Evolutionary conservation across 1,284 basidiomycete genomes (phyloP).

Genomic region (Malassezia vespertilionis): DNA sequence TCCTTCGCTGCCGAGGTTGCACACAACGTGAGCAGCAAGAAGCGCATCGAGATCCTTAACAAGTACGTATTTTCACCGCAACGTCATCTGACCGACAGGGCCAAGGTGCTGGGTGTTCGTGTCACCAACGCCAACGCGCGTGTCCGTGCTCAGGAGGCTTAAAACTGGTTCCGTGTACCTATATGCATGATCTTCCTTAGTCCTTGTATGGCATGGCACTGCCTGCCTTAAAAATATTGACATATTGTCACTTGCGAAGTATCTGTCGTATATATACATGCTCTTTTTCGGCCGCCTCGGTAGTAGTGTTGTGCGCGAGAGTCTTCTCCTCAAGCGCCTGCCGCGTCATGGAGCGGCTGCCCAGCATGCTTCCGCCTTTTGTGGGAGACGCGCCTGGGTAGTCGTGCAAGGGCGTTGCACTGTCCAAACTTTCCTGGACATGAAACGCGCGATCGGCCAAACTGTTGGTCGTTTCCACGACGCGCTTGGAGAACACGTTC

Average conservation of each 20-base stretch:
- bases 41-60: conserved; percentile 84
- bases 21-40: conserved; percentile 91
- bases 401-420: too few relatives aligned
- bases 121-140: conserved; percentile 91
- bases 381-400: too few relatives aligned
- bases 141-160: conserved; percentile 84
- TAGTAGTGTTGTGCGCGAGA: too few relatives aligned
- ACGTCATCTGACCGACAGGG: conserved; percentile 13
- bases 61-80: conserved; percentile 51
- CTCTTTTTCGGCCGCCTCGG: too few relatives aligned
- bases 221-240: conserved; percentile 7
- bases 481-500: conserved; percentile 12
- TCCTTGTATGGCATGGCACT: conserved; percentile 8
- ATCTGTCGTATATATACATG: too few relatives aligned
- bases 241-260: conserved; percentile 1
- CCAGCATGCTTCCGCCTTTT: background rate
- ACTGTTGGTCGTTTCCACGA: conserved; percentile 6
- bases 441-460: conserved; percentile 5
- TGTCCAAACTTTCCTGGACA: too few relatives aligned
- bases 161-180: conserved; percentile 20
- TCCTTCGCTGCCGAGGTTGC: conserved; percentile 92
- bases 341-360: background rate
- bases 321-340: background rate
- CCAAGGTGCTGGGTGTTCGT: conserved; percentile 51
- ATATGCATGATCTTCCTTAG: conserved; percentile 7